A percentile compares a stretch with the other conserved stretches of the same genome.
Evolutionary conservation across 257 asterid species (phyloP).

Genomic region (Ajuga chamaepitys): DNA sequence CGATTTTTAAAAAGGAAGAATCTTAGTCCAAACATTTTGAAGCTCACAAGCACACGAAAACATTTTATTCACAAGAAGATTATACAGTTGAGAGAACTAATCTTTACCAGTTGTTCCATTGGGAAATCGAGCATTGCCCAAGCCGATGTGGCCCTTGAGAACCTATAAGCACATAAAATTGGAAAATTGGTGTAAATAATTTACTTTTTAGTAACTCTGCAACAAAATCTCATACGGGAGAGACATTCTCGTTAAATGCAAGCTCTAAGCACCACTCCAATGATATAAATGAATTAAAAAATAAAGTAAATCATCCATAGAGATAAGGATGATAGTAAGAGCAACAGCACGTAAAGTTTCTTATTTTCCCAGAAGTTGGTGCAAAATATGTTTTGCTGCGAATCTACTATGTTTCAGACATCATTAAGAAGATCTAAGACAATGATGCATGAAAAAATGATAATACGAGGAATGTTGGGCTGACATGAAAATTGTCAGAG

Average conservation of each 20-base stretch:
- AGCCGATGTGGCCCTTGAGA: conserved; percentile 89
- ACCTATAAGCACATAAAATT: conserved; percentile 45
- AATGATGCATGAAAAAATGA: not conserved
- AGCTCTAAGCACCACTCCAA: not conserved
- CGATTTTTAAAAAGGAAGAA: not conserved
- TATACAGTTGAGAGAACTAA: conserved; percentile 3
- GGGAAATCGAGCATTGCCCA: conserved; percentile 96
- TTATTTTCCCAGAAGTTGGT: not conserved
- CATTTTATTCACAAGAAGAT: conserved; percentile 3
- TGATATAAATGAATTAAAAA: not conserved
- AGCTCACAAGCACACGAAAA: not conserved
- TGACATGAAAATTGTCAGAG: not conserved
- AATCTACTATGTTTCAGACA: not conserved
- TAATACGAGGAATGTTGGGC: not conserved
- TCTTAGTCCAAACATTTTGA: not conserved
- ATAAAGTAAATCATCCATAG: not conserved
- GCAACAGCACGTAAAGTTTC: not conserved
- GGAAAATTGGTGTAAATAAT: not conserved
- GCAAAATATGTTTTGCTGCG: not conserved
- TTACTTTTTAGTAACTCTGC: not conserved
- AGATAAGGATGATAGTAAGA: not conserved
- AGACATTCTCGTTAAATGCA: not conserved
- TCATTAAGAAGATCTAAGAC: not conserved
- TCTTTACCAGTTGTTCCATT: conserved; percentile 81
- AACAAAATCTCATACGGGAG: not conserved